A percentile compares a stretch with the other conserved stretches of the same genome.
Conservation (phyloP, 768 basidiomycete species). For the Auriculariales sp. region DNA sequence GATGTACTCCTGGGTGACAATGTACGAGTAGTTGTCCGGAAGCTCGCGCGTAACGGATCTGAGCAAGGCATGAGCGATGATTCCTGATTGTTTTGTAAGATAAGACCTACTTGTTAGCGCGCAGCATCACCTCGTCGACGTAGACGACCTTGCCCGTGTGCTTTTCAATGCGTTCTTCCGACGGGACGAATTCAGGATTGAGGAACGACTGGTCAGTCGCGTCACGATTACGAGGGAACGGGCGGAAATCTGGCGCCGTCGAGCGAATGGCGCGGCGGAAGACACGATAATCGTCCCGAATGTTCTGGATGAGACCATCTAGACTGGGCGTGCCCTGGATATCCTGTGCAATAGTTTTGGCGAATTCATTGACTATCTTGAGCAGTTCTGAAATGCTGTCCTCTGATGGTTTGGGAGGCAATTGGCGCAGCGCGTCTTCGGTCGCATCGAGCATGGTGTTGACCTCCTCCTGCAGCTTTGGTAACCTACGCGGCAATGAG, state of each 20-base stretch:
- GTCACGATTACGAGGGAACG: conserved; percentile 10
- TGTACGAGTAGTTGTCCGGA: conserved; percentile 46
- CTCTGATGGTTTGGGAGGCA: conserved; percentile 24
- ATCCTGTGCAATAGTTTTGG: conserved; percentile 18
- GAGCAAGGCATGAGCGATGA: too few relatives aligned
- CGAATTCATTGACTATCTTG: conserved; percentile 29
- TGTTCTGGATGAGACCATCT: conserved; percentile 23
- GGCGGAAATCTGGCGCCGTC: conserved; percentile 29
- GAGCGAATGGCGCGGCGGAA: conserved; percentile 22
- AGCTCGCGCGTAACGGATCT: conserved; percentile 62
- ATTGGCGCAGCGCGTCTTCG: conserved; percentile 17
- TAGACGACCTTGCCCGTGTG: not conserved
- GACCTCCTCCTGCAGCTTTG: conserved; percentile 26
- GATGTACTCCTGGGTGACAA: conserved; percentile 41
- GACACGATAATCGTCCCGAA: conserved; percentile 16
- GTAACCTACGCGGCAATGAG: conserved; percentile 24
- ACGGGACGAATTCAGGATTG: not conserved
- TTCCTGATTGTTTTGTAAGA: too few relatives aligned
- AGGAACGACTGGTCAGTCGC: not conserved
- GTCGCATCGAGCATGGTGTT: conserved; percentile 23
- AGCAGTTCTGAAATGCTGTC: conserved; percentile 35
- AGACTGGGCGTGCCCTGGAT: conserved; percentile 20
- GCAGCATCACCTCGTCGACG: not conserved
- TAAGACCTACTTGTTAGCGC: not conserved
- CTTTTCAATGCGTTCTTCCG: not conserved